Conservation (phyloP, 1,284 basidiomycete species). For the Cutaneotrichosporon sp. region DNA sequence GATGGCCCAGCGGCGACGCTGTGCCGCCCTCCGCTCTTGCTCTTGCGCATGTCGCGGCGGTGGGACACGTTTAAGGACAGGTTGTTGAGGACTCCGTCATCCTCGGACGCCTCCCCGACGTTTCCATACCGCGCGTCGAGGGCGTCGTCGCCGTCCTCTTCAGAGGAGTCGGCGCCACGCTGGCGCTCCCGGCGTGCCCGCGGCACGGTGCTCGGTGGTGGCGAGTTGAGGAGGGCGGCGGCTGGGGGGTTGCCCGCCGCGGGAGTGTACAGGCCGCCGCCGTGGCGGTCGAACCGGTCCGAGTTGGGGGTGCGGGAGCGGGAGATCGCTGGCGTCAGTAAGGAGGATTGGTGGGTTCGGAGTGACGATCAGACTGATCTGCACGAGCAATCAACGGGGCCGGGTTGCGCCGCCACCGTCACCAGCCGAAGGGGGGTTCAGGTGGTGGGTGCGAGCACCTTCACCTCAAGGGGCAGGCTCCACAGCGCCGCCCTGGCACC, state of each 20-base stretch:
- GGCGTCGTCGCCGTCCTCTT: constrained; percentile 23
- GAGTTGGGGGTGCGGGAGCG: not conserved
- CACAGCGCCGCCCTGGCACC: not conserved
- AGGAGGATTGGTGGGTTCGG: not conserved
- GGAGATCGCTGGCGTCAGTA: not conserved
- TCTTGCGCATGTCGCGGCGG: constrained; percentile 20
- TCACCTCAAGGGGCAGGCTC: not conserved
- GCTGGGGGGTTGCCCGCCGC: not conserved
- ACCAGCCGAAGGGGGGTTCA: not conserved
- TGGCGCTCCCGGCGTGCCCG: not conserved
- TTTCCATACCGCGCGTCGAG: constrained; percentile 29
- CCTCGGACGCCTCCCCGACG: constrained; percentile 11
- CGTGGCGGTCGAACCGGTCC: constrained; percentile 4
- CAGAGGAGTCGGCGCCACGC: constrained; percentile 8
- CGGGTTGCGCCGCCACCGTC: not conserved
- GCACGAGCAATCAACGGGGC: not conserved
- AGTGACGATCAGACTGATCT: not conserved
- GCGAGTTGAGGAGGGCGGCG: constrained; percentile 1
- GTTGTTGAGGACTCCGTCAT: constrained; percentile 28
- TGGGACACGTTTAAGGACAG: constrained; percentile 35
- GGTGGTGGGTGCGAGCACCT: not conserved
- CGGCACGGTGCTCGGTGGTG: constrained; percentile 4
- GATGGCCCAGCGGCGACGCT: constrained; percentile 43
- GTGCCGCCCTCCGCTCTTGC: constrained; percentile 47
- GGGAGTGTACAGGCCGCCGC: constrained; percentile 8